phyloP scores from a whole-genome alignment of 352 stramenopile species.

The Globisporangium megalacanthum region DNA sequence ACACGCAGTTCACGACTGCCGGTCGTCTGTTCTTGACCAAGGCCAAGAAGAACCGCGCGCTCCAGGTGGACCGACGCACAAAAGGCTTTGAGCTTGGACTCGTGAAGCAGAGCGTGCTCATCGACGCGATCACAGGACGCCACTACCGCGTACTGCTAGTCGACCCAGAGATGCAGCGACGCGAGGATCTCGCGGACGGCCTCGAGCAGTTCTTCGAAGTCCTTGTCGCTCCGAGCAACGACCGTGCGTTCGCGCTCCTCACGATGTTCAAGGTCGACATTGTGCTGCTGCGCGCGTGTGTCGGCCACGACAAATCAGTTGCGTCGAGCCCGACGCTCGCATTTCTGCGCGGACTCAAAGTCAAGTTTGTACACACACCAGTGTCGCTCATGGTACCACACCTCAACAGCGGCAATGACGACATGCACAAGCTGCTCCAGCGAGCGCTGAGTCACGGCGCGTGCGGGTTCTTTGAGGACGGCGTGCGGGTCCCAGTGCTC shows the following conservation, averaged over 20 bases:
- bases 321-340: constrained; percentile 39
- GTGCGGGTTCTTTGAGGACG: constrained; percentile 63
- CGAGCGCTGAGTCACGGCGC: constrained; percentile 43
- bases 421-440: constrained; percentile 44
- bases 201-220: constrained; percentile 67
- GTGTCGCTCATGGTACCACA: constrained; percentile 40
- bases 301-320: constrained; percentile 53
- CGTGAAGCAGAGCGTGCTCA: constrained; percentile 34
- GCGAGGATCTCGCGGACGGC: constrained; percentile 54
- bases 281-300: constrained; percentile 38
- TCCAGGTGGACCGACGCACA: constrained; percentile 62
- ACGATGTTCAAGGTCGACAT: constrained; percentile 65
- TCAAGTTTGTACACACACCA: constrained; percentile 41
- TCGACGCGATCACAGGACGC: constrained; percentile 44
- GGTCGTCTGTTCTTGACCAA: constrained; percentile 62
- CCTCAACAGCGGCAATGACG: constrained; percentile 1
- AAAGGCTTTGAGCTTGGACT: constrained; percentile 55
- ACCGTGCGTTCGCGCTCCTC: constrained; percentile 52
- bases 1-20: constrained; percentile 70
- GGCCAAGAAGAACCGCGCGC: constrained; percentile 71
- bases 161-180: constrained; percentile 53
- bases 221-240: constrained; percentile 55
- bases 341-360: constrained; percentile 58
- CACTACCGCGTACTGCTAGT: constrained; percentile 69
- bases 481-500: constrained; percentile 24